Conservation (phyloP, 306 rosid species). For the Corylus americana region DNA sequence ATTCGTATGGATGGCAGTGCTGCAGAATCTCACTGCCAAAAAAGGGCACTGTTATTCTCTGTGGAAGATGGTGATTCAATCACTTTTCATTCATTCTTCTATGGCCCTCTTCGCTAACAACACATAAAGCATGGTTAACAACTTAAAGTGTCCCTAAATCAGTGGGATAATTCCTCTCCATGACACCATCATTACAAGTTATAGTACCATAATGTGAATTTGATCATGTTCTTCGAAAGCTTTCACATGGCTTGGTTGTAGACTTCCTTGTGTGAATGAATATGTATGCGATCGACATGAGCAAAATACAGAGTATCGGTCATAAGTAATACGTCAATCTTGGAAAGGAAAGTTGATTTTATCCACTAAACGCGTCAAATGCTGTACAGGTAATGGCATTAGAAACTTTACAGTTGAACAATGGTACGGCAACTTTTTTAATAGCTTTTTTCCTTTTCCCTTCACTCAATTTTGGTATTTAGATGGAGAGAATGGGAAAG, state of each 20-base stretch:
- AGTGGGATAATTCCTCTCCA: no score
- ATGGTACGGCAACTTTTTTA: not conserved
- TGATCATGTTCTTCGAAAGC: slow-evolving; percentile 19
- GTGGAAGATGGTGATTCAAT: slow-evolving; percentile 22
- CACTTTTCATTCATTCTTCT: slow-evolving; percentile 20
- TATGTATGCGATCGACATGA: not conserved
- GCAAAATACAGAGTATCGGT: not conserved
- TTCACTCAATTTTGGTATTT: no score
- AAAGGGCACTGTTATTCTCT: slow-evolving; percentile 13
- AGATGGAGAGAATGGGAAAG: no score
- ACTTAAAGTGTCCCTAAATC: no score
- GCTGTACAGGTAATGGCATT: slow-evolving; percentile 31
- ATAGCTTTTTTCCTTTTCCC: not conserved
- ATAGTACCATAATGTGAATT: not conserved
- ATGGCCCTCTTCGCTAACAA: not conserved
- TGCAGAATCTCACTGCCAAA: slow-evolving; percentile 25
- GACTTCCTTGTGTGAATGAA: not conserved
- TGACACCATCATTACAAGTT: no score
- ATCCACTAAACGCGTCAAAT: not conserved
- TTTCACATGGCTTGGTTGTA: slow-evolving; percentile 27
- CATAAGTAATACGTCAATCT: not conserved
- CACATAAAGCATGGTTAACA: no score
- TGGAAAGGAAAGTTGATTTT: not conserved
- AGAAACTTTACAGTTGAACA: slow-evolving; percentile 20
- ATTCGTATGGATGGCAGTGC: slow-evolving; percentile 31